phyloP scores from a whole-genome alignment of 495 filamentous ascomycete species.

The Aspergillus sclerotiicarbonarius region DNA sequence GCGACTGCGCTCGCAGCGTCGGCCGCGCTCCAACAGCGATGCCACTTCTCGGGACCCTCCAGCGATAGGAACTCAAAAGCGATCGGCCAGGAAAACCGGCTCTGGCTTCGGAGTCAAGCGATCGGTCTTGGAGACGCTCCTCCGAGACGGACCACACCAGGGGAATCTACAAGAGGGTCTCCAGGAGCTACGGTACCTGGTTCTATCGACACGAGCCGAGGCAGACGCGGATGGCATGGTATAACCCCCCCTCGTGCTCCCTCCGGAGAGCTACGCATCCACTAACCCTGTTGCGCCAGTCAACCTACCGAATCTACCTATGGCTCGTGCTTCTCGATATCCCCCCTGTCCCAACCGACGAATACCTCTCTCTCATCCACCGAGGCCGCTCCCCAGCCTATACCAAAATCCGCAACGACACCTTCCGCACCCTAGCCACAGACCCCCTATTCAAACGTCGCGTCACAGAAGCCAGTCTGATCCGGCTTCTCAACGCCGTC shows the following conservation, averaged over 20 bases:
- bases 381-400: slow-evolving; percentile 92
- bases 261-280: background rate
- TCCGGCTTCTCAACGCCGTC: slow-evolving; percentile 92
- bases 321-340: slow-evolving; percentile 92
- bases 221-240: slow-evolving; percentile 91
- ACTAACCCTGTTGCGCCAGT: slow-evolving; percentile 51
- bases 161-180: slow-evolving; percentile 66
- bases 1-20: slow-evolving; percentile 45
- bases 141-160: slow-evolving; percentile 70
- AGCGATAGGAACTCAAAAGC: slow-evolving; percentile 41
- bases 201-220: slow-evolving; percentile 76
- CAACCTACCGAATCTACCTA: slow-evolving; percentile 88
- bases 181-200: slow-evolving; percentile 70
- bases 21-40: slow-evolving; percentile 74
- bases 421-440: slow-evolving; percentile 91
- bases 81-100: slow-evolving; percentile 52
- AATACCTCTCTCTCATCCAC: slow-evolving; percentile 86
- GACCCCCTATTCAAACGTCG: slow-evolving; percentile 93
- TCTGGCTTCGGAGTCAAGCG: slow-evolving; percentile 57
- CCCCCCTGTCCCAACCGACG: slow-evolving; percentile 75
- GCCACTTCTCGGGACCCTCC: slow-evolving; percentile 46
- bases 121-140: slow-evolving; percentile 59
- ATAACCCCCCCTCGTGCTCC: slow-evolving; percentile 16
- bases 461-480: slow-evolving; percentile 92
- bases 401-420: slow-evolving; percentile 96